Base-by-base conservation (phyloP, 2,329 filamentous ascomycete genomes). In the Colletotrichum spinosum region DNA sequence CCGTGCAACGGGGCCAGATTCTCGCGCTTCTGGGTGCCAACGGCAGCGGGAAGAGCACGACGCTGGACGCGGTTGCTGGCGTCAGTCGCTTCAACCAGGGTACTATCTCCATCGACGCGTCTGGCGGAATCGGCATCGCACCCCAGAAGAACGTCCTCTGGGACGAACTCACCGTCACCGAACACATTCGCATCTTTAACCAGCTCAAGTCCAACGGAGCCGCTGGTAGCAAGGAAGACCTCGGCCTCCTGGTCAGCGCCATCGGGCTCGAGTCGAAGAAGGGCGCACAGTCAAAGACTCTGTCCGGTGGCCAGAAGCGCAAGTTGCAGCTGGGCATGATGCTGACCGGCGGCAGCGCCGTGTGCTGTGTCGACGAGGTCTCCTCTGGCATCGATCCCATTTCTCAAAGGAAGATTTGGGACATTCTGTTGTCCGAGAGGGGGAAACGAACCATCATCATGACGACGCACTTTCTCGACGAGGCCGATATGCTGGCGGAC, bases 41-140 rank as follows among this genome's bases (percentile, higher is more conserved):
- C 69, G 80, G 87, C 85, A 93, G 90, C 70, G 94, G 94, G 38
- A 97, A 97, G 76, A 94, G 90, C 59, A 97, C 94, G 0, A 75
- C 74, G 2, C 70, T 76, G 8, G 73, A 76, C 44, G 72, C 72
- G 12, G 70, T 75, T 34, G 72, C 74, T 2, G 74, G 74, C 10
- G 72, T 72, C 41, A 73, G 69, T 57, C 69, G 71, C 38, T 75
- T 74, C 38, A 89, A 90, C 2, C 79, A 91, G 6, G 89, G 88
- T 49, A 86, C 83, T 33, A 82, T 90, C 13, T 88, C 86, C 0
- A 90, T 97, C 49, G 90, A 94, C 69, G 90, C 90, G 0, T 89
- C 88, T 6, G 92, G 92, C 5, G 93, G 92, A 0, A 85, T 76
- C 25, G 91, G 91, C 4, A 84, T 92, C 38, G 92, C 90, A 58